phyloP scores from a whole-genome alignment of 139 green algal species.

The Zygnema circumcarinatum region DNA sequence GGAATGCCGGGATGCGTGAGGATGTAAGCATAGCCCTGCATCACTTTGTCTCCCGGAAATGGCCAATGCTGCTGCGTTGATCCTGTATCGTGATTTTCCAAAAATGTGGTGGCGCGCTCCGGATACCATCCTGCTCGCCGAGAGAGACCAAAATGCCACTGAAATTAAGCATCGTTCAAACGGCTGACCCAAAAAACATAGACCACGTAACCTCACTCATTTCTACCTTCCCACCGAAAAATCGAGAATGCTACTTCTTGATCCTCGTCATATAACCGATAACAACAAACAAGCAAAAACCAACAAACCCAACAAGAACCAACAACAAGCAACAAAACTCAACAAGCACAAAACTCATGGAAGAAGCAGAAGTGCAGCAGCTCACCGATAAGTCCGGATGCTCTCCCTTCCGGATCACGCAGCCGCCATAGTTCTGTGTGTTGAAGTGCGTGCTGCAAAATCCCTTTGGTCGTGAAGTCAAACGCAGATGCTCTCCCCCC shows the following conservation, averaged over 20 bases:
- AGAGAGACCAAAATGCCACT: no score
- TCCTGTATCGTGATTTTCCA: conserved; percentile 94
- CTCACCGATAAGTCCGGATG: conserved; percentile 65
- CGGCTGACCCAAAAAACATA: conserved; percentile 90
- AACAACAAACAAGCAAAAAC: no score
- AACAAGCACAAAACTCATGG: no score
- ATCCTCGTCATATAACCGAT: no score
- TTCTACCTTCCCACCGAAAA: no score
- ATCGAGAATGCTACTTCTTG: no score
- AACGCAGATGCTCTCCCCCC: conserved; percentile 54
- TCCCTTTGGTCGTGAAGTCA: conserved; percentile 73
- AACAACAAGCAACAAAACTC: no score
- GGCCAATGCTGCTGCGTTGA: conserved; percentile 69
- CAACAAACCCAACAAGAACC: no score
- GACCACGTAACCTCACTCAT: conserved; percentile 81
- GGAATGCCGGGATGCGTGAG: conserved; percentile 71
- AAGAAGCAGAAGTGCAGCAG: no score
- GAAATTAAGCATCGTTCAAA: no score
- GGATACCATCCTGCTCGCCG: not conserved
- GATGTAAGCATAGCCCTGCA: conserved; percentile 73
- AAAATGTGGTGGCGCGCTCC: conserved; percentile 87
- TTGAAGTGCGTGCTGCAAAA: conserved; percentile 68
- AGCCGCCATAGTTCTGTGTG: conserved; percentile 63
- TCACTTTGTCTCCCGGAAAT: conserved; percentile 63
- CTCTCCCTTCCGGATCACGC: conserved; percentile 70